Percentiles rank a stretch among this genome's conserved stretches.
Evolutionary conservation across 108 stramenopile genomes (phyloP).

Genomic region (Cyclostephanos tholiformis): DNA sequence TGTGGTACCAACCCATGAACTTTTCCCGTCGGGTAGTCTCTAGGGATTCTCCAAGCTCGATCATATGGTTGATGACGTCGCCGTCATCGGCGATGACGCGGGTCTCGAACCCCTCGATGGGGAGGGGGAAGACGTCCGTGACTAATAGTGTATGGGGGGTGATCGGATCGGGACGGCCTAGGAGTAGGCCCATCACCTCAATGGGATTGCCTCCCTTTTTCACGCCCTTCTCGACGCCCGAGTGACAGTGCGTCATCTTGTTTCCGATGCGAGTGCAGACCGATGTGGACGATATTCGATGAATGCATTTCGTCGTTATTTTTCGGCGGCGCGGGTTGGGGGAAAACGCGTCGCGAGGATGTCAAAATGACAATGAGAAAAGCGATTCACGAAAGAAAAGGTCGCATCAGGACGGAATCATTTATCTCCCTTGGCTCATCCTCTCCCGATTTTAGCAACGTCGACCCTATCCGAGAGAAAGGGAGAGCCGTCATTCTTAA

Average conservation of each 20-base stretch:
- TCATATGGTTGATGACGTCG: conserved; percentile 97
- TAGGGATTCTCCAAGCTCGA: conserved; percentile 90
- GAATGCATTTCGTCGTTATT: background rate
- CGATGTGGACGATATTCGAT: too few relatives aligned
- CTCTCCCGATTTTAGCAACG: too few relatives aligned
- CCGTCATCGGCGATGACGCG: conserved; percentile 94
- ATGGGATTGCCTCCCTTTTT: conserved; percentile 90
- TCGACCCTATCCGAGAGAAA: too few relatives aligned
- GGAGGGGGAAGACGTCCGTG: conserved; percentile 96
- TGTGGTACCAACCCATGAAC: conserved; percentile 98
- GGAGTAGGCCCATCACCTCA: conserved; percentile 96
- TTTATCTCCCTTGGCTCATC: background rate
- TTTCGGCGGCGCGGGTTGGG: background rate
- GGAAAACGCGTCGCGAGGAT: background rate
- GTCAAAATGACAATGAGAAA: conserved; percentile 6
- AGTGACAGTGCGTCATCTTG: conserved; percentile 91
- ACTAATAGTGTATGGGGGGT: conserved; percentile 76
- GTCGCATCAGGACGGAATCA: background rate
- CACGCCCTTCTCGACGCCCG: conserved; percentile 98
- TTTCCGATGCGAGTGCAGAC: background rate
- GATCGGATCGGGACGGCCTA: conserved; percentile 80
- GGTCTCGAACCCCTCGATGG: conserved; percentile 97
- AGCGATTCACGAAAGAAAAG: too few relatives aligned
- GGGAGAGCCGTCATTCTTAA: too few relatives aligned
- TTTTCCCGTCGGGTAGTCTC: conserved; percentile 90